Base-by-base conservation (phyloP, 225 moss, liverwort and hornwort species). In the Climacium dendroides region DNA sequence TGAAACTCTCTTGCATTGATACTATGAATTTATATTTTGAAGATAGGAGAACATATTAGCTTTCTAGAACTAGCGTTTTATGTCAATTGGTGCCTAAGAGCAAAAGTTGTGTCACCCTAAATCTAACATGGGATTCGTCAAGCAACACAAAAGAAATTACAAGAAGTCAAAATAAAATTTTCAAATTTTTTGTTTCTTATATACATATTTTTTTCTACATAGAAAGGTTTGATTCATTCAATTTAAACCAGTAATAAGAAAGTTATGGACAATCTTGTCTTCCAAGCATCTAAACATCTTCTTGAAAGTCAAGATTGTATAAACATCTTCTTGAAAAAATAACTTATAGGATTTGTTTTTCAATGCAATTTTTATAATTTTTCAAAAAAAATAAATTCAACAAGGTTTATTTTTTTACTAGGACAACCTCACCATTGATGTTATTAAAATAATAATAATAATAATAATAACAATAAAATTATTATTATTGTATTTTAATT, bases 111-210 rank as follows among this genome's bases (percentile, higher is more conserved):
- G 19, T 1, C 15, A 26, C 24, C 26, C 15, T 14, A 25, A 0
- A 0, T 2, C 0, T 0, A 20, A 5, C 32, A 19, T 74, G 34
- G 11, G 7, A 0, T 50, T 48, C 4, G 5, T 13, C 0, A 0
- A 3, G 5, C 2, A 19, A 4, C 1, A 30, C 0, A 15, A 18
- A 30, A 73, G 14, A 71, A 43, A 7, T 29, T 4, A 11, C 7
- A 11, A 12, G 28, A 32, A 11, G 1, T 30, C 12, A 19, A 7
- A 74, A 19, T 11, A 0, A n/a, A 48, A 2, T 19, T 19, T 12
- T 48, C 0, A 2, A 19, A 30, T 3, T 50, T 32, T 19, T 30
- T 2, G 1, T 30, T 47, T 11, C 6, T 30, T 0, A 2, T 32
- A 4, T 4, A 32, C 48, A 47, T 7, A 19, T 4, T 74, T 48